Conservation (phyloP, 2,329 filamentous ascomycete genomes). For the Cordyceps sp. region DNA sequence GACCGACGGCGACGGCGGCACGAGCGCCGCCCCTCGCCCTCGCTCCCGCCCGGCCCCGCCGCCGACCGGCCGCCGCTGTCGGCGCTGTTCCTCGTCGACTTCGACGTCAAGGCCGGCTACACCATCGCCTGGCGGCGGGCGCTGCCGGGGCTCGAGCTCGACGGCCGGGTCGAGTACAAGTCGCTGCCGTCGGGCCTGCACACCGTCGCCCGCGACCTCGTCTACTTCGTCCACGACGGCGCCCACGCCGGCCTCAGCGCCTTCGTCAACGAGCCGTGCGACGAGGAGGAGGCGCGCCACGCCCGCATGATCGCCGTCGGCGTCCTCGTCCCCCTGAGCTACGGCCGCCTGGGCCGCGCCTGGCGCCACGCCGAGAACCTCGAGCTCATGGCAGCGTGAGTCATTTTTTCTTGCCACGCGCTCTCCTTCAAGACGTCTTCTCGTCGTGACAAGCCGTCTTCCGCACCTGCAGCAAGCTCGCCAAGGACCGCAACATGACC, state of each 20-base stretch:
- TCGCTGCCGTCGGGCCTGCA: slow-evolving; percentile 87
- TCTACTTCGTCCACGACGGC: slow-evolving; percentile 79
- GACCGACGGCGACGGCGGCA: slow-evolving; percentile 19
- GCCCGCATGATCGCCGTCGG: slow-evolving; percentile 89
- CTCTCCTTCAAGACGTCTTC: not conserved
- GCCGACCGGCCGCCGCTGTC: slow-evolving; percentile 31
- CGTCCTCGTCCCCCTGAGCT: slow-evolving; percentile 69
- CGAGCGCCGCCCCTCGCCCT: slow-evolving; percentile 21
- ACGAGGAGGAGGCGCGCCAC: slow-evolving; percentile 61
- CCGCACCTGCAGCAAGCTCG: slow-evolving; percentile 31
- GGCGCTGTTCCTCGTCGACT: slow-evolving; percentile 76
- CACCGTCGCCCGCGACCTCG: slow-evolving; percentile 71
- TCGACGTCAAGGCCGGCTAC: slow-evolving; percentile 83
- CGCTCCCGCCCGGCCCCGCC: slow-evolving; percentile 10
- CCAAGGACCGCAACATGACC: slow-evolving; percentile 45
- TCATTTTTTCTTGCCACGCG: slow-evolving; percentile 1
- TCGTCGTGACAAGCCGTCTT: not conserved
- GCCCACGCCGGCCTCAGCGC: slow-evolving; percentile 78
- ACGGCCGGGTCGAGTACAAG: slow-evolving; percentile 89
- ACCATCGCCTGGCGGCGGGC: slow-evolving; percentile 80
- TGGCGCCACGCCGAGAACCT: slow-evolving; percentile 75
- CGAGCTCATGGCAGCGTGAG: slow-evolving; percentile 56
- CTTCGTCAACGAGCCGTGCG: slow-evolving; percentile 71
- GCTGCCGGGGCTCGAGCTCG: slow-evolving; percentile 52
- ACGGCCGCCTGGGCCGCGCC: slow-evolving; percentile 68